Conservation (phyloP, 176 grass and related monocot genomes). For the Neostapfia colusana region DNA sequence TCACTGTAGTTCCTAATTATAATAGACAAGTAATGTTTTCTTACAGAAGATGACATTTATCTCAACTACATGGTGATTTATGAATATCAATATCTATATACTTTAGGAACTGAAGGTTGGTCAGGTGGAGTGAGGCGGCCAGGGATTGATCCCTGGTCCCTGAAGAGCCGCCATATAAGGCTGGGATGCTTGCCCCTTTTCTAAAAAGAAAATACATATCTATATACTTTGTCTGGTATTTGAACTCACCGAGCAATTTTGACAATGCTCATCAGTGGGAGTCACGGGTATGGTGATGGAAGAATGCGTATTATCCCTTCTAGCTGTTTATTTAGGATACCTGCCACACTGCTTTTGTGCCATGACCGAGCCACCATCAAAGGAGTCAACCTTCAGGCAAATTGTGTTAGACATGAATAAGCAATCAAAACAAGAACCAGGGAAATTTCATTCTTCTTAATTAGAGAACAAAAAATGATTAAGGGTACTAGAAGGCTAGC, state of each 20-base stretch:
- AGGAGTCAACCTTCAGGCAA: conserved; percentile 70
- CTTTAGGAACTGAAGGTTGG: too few relatives aligned
- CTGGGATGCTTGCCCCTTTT: neutral
- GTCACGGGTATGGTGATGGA: conserved; percentile 77
- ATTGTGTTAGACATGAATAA: conserved; percentile 31
- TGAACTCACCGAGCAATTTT: conserved; percentile 90
- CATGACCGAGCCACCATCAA: conserved; percentile 90
- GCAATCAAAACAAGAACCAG: conserved; percentile 21
- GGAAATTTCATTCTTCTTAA: neutral
- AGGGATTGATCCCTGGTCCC: neutral
- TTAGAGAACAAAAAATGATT: conserved; percentile 1
- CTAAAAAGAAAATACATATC: neutral
- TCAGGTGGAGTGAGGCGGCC: neutral
- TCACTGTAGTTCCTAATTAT: too few relatives aligned
- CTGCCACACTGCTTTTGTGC: conserved; percentile 78
- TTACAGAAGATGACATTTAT: neutral
- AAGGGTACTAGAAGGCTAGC: neutral
- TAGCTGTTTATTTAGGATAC: conserved; percentile 72
- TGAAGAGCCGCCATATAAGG: neutral
- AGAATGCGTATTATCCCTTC: conserved; percentile 53
- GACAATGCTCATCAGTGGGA: conserved; percentile 93
- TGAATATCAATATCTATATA: neutral
- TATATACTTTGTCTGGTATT: neutral
- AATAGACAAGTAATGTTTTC: neutral
- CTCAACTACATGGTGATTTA: neutral